Base-by-base conservation (phyloP, 2,329 filamentous ascomycete genomes). In the Colletotrichum musae region DNA sequence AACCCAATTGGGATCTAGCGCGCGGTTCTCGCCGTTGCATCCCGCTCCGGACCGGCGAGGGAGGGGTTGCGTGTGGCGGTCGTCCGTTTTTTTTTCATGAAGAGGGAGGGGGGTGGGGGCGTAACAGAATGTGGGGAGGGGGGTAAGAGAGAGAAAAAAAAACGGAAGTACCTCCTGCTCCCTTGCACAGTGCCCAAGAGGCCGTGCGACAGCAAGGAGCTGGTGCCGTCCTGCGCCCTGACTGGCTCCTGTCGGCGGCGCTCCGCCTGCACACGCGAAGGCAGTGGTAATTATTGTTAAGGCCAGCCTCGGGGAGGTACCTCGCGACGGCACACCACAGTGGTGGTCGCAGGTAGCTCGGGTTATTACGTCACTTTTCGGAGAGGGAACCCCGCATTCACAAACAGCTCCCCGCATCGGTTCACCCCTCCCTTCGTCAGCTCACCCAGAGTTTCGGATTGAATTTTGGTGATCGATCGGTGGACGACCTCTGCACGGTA, bases 11-110 rank as follows among this genome's bases (percentile, higher is more conserved):
- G 48, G n/a, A 5, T 2, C 51, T 70, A 70, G 70, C 62, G 67
- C 53, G 58, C 70, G 70, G 70, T 41, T 67, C 53, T 70, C 70
- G 67, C 70, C 70, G 70, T 71, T 63, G 66, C 60, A 71, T 71
- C 61, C 68, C 64, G 68, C 58, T 70, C 68, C 68, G 68, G 58
- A 56, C 56, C 62, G 62, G 67, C 41, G 43, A 47, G 66, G 56
- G 62, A 41, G 18, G 59, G 32, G 47, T 45, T n/a, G 36, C 28
- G 32, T 13, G 41, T 39, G n/a, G 18, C 18, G 48, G 48, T 61
- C 18, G 47, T 21, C 50, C 45, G 15, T 48, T 48, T 18, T 48
- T 48, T 9, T 64, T 51, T 21, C 16, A 3, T 43, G 6, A 36
- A 36, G 32, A 36, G 32, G 32, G 32, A 36, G 32, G 32, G 32